A percentile compares a stretch with the other conserved stretches of the same genome.
Evolutionary conservation across 73 alveolate species (phyloP).

Genomic region (Paramecium bursaria): DNA sequence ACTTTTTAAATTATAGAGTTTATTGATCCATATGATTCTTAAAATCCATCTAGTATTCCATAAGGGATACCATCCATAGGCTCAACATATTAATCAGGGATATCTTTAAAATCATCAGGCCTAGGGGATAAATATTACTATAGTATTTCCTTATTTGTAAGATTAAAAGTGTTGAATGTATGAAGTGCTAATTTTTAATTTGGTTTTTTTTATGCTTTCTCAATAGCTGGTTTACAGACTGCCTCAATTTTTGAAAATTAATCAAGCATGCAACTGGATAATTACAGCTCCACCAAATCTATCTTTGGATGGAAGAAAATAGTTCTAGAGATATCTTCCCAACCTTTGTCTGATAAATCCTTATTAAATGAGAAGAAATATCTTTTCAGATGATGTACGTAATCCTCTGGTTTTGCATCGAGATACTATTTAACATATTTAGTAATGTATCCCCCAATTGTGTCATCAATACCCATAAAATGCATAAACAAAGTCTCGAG

Average conservation of each 20-base stretch:
- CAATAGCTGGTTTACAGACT: background rate
- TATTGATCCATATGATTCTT: conserved; percentile 24
- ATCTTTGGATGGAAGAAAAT: conserved; percentile 53
- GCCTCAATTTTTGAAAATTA: background rate
- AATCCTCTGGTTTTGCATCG: background rate
- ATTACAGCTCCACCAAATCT: conserved; percentile 20
- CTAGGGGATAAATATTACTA: conserved; percentile 1
- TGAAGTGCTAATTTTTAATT: conserved; percentile 32
- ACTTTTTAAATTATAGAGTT: conserved; percentile 11
- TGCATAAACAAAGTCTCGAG: conserved; percentile 19
- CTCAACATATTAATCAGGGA: conserved; percentile 22
- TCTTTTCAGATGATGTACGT: background rate
- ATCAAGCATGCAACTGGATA: conserved; percentile 42
- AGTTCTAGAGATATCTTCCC: conserved; percentile 13
- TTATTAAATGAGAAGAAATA: conserved; percentile 6
- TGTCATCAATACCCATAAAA: conserved; percentile 48
- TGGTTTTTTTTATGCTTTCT: conserved; percentile 7
- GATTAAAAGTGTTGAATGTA: conserved; percentile 15
- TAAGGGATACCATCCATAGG: background rate
- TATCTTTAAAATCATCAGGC: background rate
- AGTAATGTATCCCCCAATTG: background rate
- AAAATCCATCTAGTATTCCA: conserved; percentile 6
- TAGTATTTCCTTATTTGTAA: background rate
- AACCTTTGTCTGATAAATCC: conserved; percentile 6
- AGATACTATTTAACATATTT: background rate